Percentiles rank a stretch among this genome's conserved stretches.
Evolutionary conservation across 805 yeast genomes (phyloP).

Genomic region (Candida sonorensis): DNA sequence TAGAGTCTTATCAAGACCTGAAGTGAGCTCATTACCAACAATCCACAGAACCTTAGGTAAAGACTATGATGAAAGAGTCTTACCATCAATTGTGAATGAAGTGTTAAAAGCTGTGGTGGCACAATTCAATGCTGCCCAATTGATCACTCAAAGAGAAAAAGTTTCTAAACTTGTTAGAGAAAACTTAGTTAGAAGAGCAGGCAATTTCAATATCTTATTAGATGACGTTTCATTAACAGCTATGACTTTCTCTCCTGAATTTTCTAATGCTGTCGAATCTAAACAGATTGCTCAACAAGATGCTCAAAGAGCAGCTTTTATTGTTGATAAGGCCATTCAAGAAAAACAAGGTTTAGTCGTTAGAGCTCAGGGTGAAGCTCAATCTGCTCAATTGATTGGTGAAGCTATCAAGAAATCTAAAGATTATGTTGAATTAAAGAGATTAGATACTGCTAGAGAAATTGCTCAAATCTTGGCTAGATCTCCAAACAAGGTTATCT

Average conservation of each 20-base stretch:
- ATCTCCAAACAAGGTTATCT: constrained; percentile 86
- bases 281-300: constrained; percentile 99
- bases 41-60: constrained; percentile 89
- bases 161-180: constrained; percentile 90
- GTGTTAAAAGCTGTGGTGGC: constrained; percentile 96
- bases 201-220: constrained; percentile 75
- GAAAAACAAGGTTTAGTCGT: constrained; percentile 97
- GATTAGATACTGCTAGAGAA: constrained; percentile 95
- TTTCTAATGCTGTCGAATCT: constrained; percentile 95
- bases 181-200: constrained; percentile 83
- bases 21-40: constrained; percentile 66
- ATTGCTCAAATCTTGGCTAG: constrained; percentile 79
- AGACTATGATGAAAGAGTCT: constrained; percentile 94
- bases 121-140: constrained; percentile 96
- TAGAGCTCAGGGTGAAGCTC: constrained; percentile 97
- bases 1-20: constrained; percentile 90
- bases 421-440: constrained; percentile 94
- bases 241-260: constrained; percentile 97
- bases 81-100: constrained; percentile 97
- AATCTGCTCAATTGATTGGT: constrained; percentile 96
- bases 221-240: constrained; percentile 96
- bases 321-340: constrained; percentile 95
- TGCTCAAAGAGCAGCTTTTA: constrained; percentile 96
- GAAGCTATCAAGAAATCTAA: constrained; percentile 95
- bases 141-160: constrained; percentile 97